Evolutionary conservation across 495 filamentous ascomycete species (phyloP), one percentile per base, ranked within the genome.

Genomic region (Clohesyomyces aquaticus): DNA sequence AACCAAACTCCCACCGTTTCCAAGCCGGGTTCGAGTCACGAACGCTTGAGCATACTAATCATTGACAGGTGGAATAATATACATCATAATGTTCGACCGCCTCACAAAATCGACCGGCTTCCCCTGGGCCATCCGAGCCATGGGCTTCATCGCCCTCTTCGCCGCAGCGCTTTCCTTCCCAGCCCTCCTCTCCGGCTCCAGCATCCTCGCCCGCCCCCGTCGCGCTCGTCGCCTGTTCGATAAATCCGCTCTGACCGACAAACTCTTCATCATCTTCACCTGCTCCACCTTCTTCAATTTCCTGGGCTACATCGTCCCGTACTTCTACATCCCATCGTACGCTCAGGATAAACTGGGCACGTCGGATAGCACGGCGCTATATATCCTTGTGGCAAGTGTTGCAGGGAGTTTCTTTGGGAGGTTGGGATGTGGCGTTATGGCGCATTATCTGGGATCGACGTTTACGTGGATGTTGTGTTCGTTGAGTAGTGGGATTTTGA

Each of bases 121-220:
- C 54, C 61, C 69, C n/a, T 71, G 69, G 69, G 58, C 69, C 3
- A 64, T 69, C 45, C 69, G 69, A 23, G 61, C 27, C 11, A 59
- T 71, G 56, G 69, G 61, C 10, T 66, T 71, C 61, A 57, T 71
- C 12, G 66, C 66, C 12, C 60, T 71, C 26, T 38, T 45, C 41
- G 14, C 29, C 4, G 61, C 62, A 9, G 59, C 67, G 10, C n/a
- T 61, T 0, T 59, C 64, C 43, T 61, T 71, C 19, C 59, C 64
- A 3, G 59, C 55, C 10, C 63, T 67, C 10, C 60, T 70, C 4
- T 26, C 18, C 38, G 63, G 64, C n/a, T 55, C 61, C 6, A 12
- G 19, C 21, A 58, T 61, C 11, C 60, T 67, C 11, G 57, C 54
- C 11, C 63, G 48, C 0, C 63, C 53, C 22, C 68, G 64, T 0